Base-by-base conservation (phyloP, 306 rosid genomes). In the Lithocarpus polystachyus region DNA sequence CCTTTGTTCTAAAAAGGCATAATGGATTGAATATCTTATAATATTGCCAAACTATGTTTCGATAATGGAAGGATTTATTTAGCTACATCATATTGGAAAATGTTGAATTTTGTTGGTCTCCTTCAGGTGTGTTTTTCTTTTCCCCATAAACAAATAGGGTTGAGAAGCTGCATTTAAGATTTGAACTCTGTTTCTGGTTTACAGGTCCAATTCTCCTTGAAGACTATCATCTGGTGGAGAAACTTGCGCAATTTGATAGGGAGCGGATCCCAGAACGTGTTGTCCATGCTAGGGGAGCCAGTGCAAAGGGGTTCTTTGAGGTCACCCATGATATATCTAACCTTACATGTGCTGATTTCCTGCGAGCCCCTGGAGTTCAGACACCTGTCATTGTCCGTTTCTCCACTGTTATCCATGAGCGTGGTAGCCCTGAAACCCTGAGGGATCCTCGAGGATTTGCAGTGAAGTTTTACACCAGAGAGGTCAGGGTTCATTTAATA, bases 241-340 rank as follows among this genome's bases (percentile, higher is more conserved):
- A 94, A 84, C 80, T 94, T 45, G 97, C 98, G 11, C 87, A 94
- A 54, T 94, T 92, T 53, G 97, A 92, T 53, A 83, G 98, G 84
- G 98, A 94, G 74, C 74, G 97, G 53, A 92, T 89, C 75, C 98
- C 98, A 56, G 97, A 94, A 83, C 97, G 97, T 71, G 97, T 94
- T 73, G 98, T 94, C 62, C 98, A 94, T 83, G 98, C 98, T 6
- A 92, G 98, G 86, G 97, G 98, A 79, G 98, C 98, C 33, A 94
- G 98, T 88, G 98, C 97, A 51, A 94, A 94, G 89, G 97, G 98
- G n/a, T 94, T 94, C 82, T 94, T 94, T 81, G 97, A 94, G 91
- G 97, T 91, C 83, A 94, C 98, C 72, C 98, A 94, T 77, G 97
- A 92, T 76, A 76, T 94, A 62, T 68, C 98, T 71, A 84, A 90